Conservation (phyloP, 1,284 basidiomycete species). For the Leccinum subatratum region DNA sequence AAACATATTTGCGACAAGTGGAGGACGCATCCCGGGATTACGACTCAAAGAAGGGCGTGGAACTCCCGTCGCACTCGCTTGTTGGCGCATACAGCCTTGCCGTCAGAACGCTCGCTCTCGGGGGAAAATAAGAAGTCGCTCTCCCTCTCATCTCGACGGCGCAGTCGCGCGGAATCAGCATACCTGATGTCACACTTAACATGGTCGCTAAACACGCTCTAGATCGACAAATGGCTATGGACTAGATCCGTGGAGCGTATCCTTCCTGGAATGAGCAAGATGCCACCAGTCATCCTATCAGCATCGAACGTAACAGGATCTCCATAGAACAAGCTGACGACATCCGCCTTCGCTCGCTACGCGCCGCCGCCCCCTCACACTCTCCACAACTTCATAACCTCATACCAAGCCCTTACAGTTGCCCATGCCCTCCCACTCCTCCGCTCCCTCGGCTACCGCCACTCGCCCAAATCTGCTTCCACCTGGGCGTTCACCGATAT, state of each 20-base stretch:
- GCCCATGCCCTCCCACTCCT: no score
- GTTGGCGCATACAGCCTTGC: constrained; percentile 20
- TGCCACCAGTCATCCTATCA: neutral
- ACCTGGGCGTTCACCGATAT: no score
- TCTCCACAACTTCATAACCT: no score
- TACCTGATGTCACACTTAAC: constrained; percentile 27
- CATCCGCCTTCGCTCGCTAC: no score
- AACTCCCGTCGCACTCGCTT: constrained; percentile 11
- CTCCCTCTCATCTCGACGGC: constrained; percentile 22
- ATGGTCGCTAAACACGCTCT: constrained; percentile 19
- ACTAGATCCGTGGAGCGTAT: constrained; percentile 15
- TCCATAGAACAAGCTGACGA: no score
- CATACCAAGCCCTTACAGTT: no score
- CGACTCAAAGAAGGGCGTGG: constrained; percentile 4
- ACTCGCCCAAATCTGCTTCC: no score
- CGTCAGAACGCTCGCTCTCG: constrained; percentile 24
- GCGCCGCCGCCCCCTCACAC: no score
- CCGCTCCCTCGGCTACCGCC: no score
- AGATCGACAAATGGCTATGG: constrained; percentile 10
- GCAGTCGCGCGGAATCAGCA: constrained; percentile 10
- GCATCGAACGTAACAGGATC: constrained; percentile 27
- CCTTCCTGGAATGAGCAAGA: constrained; percentile 16
- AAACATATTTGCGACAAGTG: constrained; percentile 20
- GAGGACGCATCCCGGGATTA: constrained; percentile 17
- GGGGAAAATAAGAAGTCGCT: constrained; percentile 20